phyloP scores from a whole-genome alignment of 257 asterid species.

The Nicotiana attenuata region DNA sequence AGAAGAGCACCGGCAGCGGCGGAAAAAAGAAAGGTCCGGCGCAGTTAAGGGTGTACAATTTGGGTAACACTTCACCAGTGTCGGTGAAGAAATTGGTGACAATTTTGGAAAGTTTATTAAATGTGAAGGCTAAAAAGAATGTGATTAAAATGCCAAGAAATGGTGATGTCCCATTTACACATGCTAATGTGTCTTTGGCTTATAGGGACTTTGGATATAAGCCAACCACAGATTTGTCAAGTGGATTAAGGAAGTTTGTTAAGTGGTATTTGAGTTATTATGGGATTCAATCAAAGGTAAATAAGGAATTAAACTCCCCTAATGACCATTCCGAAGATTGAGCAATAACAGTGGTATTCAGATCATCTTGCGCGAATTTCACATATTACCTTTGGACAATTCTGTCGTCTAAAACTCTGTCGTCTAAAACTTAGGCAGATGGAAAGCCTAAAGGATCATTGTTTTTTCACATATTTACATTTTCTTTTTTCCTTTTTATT shows the following conservation, averaged over 20 bases:
- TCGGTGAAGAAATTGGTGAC: conserved; percentile 84
- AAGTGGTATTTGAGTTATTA: conserved; percentile 90
- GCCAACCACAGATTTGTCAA: conserved; percentile 77
- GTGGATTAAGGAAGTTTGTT: conserved; percentile 78
- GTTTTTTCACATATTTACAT: neutral
- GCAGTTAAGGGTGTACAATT: conserved; percentile 26
- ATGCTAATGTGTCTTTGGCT: conserved; percentile 89
- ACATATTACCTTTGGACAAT: no score
- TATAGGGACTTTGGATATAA: conserved; percentile 71
- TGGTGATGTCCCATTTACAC: conserved; percentile 99
- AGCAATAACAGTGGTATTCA: neutral
- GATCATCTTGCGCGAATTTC: fast-evolving
- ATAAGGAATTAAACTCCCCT: conserved; percentile 32
- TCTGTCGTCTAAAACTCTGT: no score
- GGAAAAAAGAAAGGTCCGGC: conserved; percentile 32
- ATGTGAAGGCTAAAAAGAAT: conserved; percentile 61
- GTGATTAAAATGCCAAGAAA: conserved; percentile 82
- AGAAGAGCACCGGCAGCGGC: conserved; percentile 36
- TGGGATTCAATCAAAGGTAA: conserved; percentile 62
- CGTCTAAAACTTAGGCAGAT: neutral
- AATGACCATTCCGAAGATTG: conserved; percentile 32
- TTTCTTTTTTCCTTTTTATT: neutral
- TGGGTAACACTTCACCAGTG: conserved; percentile 91
- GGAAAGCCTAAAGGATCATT: neutral
- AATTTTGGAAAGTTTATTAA: conserved; percentile 58